Conservation (phyloP, 345 rosid genomes). For the Boechera retrofracta region DNA sequence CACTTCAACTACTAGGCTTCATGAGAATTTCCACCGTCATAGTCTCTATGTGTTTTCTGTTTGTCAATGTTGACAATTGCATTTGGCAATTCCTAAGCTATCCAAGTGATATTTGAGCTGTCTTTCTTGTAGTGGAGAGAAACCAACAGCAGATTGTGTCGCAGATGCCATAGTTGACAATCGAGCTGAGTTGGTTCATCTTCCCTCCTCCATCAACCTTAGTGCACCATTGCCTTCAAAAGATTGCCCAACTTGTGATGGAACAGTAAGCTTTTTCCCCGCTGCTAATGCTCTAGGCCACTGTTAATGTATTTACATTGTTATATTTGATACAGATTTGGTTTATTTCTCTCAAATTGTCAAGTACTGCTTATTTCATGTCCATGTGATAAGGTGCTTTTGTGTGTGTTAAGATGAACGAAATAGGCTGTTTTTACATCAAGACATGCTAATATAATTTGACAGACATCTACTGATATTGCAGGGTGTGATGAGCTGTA, state of each 20-base stretch:
- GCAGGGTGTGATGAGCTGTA: conserved; percentile 93
- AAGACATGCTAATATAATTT: conserved; percentile 5
- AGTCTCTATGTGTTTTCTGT: background rate
- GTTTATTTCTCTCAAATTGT: conserved; percentile 13
- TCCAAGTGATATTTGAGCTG: conserved; percentile 1
- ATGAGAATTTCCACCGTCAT: background rate
- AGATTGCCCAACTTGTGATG: conserved; percentile 92
- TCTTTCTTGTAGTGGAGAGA: conserved; percentile 74
- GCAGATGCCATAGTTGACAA: conserved; percentile 85
- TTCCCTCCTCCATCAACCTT: conserved; percentile 72
- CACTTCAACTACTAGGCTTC: background rate
- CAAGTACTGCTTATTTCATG: conserved; percentile 2
- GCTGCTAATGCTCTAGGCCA: background rate
- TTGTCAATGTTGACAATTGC: background rate
- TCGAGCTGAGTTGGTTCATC: conserved; percentile 86
- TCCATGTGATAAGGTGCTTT: conserved; percentile 12
- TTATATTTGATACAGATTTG: conserved; percentile 5
- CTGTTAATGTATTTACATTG: background rate
- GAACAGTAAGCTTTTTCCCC: conserved; percentile 64
- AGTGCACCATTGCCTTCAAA: conserved; percentile 76
- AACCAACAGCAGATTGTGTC: conserved; percentile 77
- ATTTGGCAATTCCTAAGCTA: too few species aligned
- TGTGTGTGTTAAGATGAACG: conserved; percentile 13
- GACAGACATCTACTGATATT: conserved; percentile 30
- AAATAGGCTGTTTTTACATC: conserved; percentile 6